Base-by-base conservation (phyloP, 306 rosid genomes). In the Lagenaria siceraria region DNA sequence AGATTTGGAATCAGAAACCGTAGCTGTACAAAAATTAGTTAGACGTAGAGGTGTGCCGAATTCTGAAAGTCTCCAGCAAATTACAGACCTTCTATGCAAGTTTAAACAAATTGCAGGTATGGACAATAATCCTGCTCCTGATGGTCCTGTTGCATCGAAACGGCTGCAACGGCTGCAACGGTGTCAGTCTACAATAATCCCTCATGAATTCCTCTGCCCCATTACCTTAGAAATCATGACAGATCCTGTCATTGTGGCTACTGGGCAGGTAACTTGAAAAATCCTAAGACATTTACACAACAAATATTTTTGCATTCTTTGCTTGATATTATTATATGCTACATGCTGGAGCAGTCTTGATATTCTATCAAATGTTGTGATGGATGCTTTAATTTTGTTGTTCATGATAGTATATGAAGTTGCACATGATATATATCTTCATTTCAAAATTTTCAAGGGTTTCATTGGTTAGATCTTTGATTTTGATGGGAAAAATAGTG, bases 201-300 rank as follows among this genome's bases (percentile, higher is more conserved):
- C 97, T 64, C 84, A 94, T 77, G 98, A 94, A 82, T 94, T 94
- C 52, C 92, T 91, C 19, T 94, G 98, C 65, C 97, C 98, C 25
- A 86, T 94, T 65, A 88, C 96, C 8, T 79, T 94, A 1, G 98
- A 94, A 82, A 87, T 94, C 82, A 94, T 94, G 98, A 81, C 88
- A 17, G 96, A 94, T 87, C 98, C 96, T 82, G 91, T 94, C 66
- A 91, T 91, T 83, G 77, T 94, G 43, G 89, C 94, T 38, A 90
- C 87, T 36, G 97, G 98, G 68, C 97, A 94, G 97, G 98, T 91
- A 89, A 82, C 76, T 61, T 65, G 43, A 43, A 69, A 11, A 68
- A 69, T 69, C 55, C n/a, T 11, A 66, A n/a, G 19, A 68, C 19
- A 42, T 68, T 22, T 69, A 69, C 24, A 0, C 36, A 22, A 69